Evolutionary conservation across 768 basidiomycete genomes (phyloP), one percentile per base, ranked within the genome.

Genomic region (Serpula lacrymans): DNA sequence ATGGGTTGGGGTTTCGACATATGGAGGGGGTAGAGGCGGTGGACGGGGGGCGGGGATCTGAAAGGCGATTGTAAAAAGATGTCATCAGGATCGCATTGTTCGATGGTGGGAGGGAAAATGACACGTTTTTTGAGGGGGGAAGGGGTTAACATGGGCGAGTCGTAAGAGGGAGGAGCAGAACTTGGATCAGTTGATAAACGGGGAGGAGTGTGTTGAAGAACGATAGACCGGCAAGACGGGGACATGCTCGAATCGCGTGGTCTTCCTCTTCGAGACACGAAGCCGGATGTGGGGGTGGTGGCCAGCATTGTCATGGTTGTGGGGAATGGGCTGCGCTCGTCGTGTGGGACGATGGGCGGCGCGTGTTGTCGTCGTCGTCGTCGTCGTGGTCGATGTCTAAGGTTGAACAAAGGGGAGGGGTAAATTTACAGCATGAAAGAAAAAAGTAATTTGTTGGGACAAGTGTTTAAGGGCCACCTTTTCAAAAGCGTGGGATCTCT

Each of bases 61-160:
- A 66, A 76, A 6, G 77, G 74, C 24, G 77, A 78, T 41, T 74
- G 70, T 6, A 74, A 64, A 53, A 78, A 78, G 44, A 73, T 59
- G 51, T 80, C 75, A 48, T 80, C 75, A 39, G 59, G 48, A 49
- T 74, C 71, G 28, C 39, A 41, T 9, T 51, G 42, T 37, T 47
- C 46, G 31, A 46, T 45, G 0, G 50, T 60, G 37, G 53, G 55
- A 5, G 67, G 57, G 50, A 71, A 72, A 38, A 70, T 62, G 12
- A 64, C 61, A 9, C 63, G 64, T 47, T 69, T 69, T 38, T 75
- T 68, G 45, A 79, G 69, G 9, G 81, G 81, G 5, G 83, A 84
- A 16, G 83, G 79, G 1, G 80, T 77, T 34, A 78, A 69, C 75
- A 82, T 76, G 32, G 80, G 75, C 23, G 77, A 73, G 51, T 75